phyloP scores from a whole-genome alignment of 495 filamentous ascomycete species.

The Aspergillus sclerotioniger region DNA sequence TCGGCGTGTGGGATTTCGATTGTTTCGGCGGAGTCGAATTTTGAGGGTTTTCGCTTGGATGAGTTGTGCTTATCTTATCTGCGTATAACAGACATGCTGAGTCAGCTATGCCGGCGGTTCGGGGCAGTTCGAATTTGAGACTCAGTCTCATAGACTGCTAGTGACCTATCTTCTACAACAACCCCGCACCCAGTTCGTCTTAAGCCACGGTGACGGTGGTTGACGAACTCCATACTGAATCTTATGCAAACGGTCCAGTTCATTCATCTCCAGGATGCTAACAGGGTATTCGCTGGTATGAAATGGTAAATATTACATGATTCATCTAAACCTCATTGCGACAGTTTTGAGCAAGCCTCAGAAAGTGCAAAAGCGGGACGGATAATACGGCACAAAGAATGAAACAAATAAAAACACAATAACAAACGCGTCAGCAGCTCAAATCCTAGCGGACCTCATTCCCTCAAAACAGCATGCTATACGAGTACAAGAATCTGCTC shows the following conservation, averaged over 20 bases:
- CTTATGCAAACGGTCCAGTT: constrained; percentile 5
- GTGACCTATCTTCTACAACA: too few species aligned
- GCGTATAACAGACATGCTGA: constrained; percentile 34
- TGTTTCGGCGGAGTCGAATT: constrained; percentile 44
- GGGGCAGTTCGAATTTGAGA: too few species aligned
- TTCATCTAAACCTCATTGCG: constrained; percentile 8
- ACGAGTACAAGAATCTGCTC: constrained; percentile 22
- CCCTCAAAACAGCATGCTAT: constrained; percentile 15
- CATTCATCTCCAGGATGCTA: constrained; percentile 28
- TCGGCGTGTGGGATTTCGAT: constrained; percentile 47
- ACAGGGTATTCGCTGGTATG: constrained; percentile 23
- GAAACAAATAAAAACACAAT: constrained; percentile 10
- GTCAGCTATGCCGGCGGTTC: constrained; percentile 28
- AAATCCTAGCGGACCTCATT: constrained; percentile 4
- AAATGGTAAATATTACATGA: constrained; percentile 15
- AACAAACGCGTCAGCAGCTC: constrained; percentile 3
- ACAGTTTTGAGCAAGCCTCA: background rate
- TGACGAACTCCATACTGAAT: too few species aligned
- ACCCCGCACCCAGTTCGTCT: too few species aligned
- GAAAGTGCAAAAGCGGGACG: constrained; percentile 3
- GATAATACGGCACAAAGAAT: constrained; percentile 6
- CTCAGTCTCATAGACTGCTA: too few species aligned
- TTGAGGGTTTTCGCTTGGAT: constrained; percentile 54
- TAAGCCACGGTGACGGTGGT: too few species aligned
- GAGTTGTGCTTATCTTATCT: constrained; percentile 53